A percentile compares a stretch with the other conserved stretches of the same genome.
Evolutionary conservation across 1,284 basidiomycete genomes (phyloP).

Genomic region (Athelia psychrophila): DNA sequence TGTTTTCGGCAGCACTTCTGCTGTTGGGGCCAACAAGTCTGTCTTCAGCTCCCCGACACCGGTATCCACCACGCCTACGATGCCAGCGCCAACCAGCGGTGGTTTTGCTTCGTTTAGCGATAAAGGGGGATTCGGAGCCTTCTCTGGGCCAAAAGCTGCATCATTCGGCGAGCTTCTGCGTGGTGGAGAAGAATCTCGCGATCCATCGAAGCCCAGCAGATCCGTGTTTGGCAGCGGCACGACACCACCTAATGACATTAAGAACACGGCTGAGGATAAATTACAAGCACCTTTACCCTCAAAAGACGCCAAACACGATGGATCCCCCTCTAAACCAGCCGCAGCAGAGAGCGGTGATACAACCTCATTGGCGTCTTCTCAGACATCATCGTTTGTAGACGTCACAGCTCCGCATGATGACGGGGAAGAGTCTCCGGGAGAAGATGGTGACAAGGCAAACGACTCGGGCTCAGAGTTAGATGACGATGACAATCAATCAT

Average conservation of each 20-base stretch:
- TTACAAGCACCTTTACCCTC: background rate
- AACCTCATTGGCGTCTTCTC: slow-evolving; percentile 15
- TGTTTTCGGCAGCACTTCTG: slow-evolving; percentile 37
- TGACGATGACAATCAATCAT: slow-evolving; percentile 27
- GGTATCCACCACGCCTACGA: slow-evolving; percentile 11
- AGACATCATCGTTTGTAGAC: slow-evolving; percentile 19
- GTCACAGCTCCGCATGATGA: slow-evolving; percentile 17
- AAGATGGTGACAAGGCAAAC: slow-evolving; percentile 27
- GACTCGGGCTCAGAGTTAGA: slow-evolving; percentile 10
- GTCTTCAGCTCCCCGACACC: slow-evolving; percentile 25
- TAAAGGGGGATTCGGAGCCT: slow-evolving; percentile 40
- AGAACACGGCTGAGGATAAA: slow-evolving; percentile 9
- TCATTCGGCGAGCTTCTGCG: slow-evolving; percentile 43
- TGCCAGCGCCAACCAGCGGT: slow-evolving; percentile 22
- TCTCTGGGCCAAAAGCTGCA: slow-evolving; percentile 30
- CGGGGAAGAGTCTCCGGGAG: slow-evolving; percentile 29
- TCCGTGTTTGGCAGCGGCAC: background rate
- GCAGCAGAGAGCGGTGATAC: background rate
- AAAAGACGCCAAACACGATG: background rate
- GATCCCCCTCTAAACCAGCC: background rate
- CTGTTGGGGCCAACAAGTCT: slow-evolving; percentile 33
- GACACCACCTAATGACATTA: no score
- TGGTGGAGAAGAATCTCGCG: slow-evolving; percentile 14
- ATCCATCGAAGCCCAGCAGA: slow-evolving; percentile 11
- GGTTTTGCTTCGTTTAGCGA: slow-evolving; percentile 50